A percentile compares a stretch with the other conserved stretches of the same genome.
phyloP scores from a whole-genome alignment of 805 yeast genomes.

The Wickerhamiella sorbophila region DNA sequence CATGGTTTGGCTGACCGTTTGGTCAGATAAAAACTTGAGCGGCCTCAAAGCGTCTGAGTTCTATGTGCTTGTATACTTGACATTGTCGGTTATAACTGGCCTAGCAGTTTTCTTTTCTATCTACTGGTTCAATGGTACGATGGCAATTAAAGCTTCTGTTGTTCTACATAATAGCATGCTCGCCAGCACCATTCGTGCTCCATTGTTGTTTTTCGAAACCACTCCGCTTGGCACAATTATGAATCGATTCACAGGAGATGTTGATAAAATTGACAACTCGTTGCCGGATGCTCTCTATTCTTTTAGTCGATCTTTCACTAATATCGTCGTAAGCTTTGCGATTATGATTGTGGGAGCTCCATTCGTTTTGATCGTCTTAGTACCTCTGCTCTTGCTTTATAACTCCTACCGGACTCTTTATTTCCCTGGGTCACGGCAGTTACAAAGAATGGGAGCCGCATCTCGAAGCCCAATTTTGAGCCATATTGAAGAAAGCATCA shows the following conservation, averaged over 20 bases:
- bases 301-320: conserved; percentile 24
- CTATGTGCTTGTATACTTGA: conserved; percentile 42
- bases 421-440: conserved; percentile 49
- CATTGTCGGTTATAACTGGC: conserved; percentile 25
- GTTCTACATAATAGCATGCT: conserved; percentile 54
- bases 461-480: conserved; percentile 60
- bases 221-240: conserved; percentile 86
- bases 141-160: conserved; percentile 12
- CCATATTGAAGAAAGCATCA: conserved; percentile 57
- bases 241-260: conserved; percentile 80
- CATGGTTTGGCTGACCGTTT: conserved; percentile 13
- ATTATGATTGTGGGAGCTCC: conserved; percentile 77
- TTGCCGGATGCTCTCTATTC: conserved; percentile 24
- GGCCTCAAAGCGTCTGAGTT: conserved; percentile 11
- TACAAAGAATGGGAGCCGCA: conserved; percentile 49
- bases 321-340: conserved; percentile 40
- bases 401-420: conserved; percentile 48
- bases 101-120: conserved; percentile 18
- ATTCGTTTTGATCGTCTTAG: conserved; percentile 54
- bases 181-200: conserved; percentile 56
- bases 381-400: conserved; percentile 48
- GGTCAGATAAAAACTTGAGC: conserved; percentile 13
- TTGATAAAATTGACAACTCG: conserved; percentile 71
- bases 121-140: conserved; percentile 48
- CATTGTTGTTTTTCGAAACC: conserved; percentile 87